Conservation (phyloP, 2,329 filamentous ascomycete genomes). For the Fonsecaea monophora region DNA sequence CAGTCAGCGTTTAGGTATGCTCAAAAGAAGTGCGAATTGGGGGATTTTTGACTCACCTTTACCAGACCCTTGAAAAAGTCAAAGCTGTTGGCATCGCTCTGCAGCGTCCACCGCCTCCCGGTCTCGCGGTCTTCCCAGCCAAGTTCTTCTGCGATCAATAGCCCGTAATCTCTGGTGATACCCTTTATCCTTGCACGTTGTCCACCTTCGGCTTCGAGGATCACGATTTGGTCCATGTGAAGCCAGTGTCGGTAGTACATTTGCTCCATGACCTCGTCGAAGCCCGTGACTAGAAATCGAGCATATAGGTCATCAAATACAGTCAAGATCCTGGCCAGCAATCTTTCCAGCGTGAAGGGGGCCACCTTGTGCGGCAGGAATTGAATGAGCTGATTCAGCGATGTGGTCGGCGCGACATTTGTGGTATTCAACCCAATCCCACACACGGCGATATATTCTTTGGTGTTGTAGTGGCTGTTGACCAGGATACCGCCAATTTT, state of each 20-base stretch:
- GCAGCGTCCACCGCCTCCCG: constrained; percentile 79
- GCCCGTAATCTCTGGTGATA: constrained; percentile 89
- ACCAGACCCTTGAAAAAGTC: constrained; percentile 93
- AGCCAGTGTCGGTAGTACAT: constrained; percentile 86
- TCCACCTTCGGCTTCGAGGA: constrained; percentile 75
- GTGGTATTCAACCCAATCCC: constrained; percentile 87
- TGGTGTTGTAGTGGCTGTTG: constrained; percentile 79
- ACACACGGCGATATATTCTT: constrained; percentile 81
- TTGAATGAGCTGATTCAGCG: constrained; percentile 73
- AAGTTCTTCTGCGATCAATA: constrained; percentile 84
- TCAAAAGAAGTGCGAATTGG: neutral
- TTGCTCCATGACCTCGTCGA: constrained; percentile 73
- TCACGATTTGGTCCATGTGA: constrained; percentile 76
- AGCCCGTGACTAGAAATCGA: constrained; percentile 76
- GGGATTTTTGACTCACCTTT: constrained; percentile 50
- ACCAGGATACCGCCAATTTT: constrained; percentile 95
- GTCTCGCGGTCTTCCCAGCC: constrained; percentile 74
- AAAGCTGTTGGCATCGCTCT: constrained; percentile 98
- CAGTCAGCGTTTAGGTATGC: neutral
- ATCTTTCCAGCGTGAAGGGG: constrained; percentile 73
- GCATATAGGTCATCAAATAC: constrained; percentile 78
- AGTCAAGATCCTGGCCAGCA: constrained; percentile 81
- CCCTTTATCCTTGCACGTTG: constrained; percentile 78
- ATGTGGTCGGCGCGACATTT: constrained; percentile 85
- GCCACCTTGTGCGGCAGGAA: constrained; percentile 46